Evolutionary conservation across 2,329 filamentous ascomycete genomes (phyloP), one percentile per base, ranked within the genome.

Genomic region (Beauveria brongniartii): DNA sequence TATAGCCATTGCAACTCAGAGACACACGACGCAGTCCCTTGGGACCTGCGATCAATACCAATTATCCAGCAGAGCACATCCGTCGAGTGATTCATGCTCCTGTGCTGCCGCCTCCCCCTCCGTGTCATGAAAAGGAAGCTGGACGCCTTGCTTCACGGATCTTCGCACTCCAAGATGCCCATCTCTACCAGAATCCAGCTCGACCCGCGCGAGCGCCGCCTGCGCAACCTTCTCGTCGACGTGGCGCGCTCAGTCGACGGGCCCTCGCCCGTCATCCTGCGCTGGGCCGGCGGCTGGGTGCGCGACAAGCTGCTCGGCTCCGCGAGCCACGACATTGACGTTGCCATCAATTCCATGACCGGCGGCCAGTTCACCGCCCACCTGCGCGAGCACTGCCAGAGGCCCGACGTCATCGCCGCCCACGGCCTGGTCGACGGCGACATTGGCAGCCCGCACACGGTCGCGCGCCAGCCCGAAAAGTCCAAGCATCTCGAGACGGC

Each of bases 401-500:
- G 79, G 28, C 77, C 82, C 0, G 81, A 80, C 5, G 85, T 86
- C 62, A 74, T 82, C 3, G 77, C 82, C 56, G 86, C 85, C 68
- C 88, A 92, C 67, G 75, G 74, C 10, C 79, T 87, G 54, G 71
- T 72, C 34, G 70, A 74, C 20, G 81, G 82, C 57, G 86, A 87
- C 61, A 79, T 94, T 58, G 87, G 89, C 55, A 88, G 84, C 64
- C 80, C 97, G 37, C 89, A 97, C 79, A 95, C 91, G 73, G 93
- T 97, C 66, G 88, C 89, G 57, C 88, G 88, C 61, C 97, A 97
- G 71, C 93, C 92, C 0, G 92, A 97, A 69, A 97, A 96, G 76
- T 96, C 92, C 22, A 97, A 97, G 75, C 91, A 97, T 71, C 82
- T 97, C 16, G 93, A 96, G 74, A 97, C 93, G 0, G 90, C 91